Conservation (phyloP, 2,329 filamentous ascomycete species). For the Conoideocrella luteorostrata region DNA sequence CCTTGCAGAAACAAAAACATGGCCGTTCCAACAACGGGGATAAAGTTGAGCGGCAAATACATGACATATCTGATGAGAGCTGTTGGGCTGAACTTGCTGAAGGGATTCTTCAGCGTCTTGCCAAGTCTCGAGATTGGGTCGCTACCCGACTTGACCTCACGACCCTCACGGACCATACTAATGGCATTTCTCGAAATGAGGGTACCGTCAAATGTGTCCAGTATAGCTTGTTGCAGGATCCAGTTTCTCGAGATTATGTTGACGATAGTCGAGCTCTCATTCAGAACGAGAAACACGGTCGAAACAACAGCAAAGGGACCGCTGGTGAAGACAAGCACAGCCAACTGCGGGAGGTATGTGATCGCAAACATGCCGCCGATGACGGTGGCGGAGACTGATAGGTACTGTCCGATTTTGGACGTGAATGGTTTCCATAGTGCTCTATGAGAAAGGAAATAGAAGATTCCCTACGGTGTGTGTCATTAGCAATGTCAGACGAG, state of each 20-base stretch:
- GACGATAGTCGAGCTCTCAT: constrained; percentile 53
- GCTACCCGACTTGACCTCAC: constrained; percentile 60
- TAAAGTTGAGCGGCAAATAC: constrained; percentile 87
- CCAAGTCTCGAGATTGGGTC: constrained; percentile 53
- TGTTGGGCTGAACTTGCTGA: constrained; percentile 49
- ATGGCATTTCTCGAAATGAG: constrained; percentile 45
- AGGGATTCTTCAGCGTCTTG: constrained; percentile 51
- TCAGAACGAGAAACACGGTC: constrained; percentile 61
- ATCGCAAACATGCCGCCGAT: constrained; percentile 79
- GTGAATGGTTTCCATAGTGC: constrained; percentile 54
- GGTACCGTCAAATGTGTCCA: constrained; percentile 84
- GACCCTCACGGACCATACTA: constrained; percentile 64
- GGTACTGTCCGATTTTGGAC: constrained; percentile 50
- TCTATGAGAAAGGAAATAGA: constrained; percentile 51
- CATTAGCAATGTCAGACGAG: too few species aligned
- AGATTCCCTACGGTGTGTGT: constrained; percentile 40
- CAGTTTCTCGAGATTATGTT: constrained; percentile 59
- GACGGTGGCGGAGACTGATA: constrained; percentile 66
- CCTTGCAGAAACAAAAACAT: constrained; percentile 76
- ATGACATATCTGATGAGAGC: constrained; percentile 73
- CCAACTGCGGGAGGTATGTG: constrained; percentile 79
- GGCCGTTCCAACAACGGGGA: constrained; percentile 78
- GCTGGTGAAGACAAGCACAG: constrained; percentile 75
- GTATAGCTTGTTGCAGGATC: constrained; percentile 71
- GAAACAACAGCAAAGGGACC: constrained; percentile 74